A percentile compares a stretch with the other conserved stretches of the same genome.
These are phyloP conservation scores for Phytophthora tentaculata DNA, from an alignment of 352 stramenopile genomes.

Conservation along the genomic window DNA sequence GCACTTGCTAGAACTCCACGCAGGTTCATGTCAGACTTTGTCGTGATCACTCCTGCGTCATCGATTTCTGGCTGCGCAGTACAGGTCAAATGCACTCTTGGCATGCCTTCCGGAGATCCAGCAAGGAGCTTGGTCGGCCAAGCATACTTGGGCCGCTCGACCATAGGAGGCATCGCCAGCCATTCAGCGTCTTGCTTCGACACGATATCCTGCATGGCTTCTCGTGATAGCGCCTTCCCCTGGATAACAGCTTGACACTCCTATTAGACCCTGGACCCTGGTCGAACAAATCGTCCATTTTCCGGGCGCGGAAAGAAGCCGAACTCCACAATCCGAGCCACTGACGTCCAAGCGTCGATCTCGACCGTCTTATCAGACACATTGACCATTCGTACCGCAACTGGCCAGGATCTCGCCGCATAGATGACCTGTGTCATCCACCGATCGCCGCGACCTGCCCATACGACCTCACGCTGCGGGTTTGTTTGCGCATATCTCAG, in stretches of 20 bases:
- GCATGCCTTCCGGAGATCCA: not conserved
- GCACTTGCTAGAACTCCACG: too few species aligned
- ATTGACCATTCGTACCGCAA: not conserved
- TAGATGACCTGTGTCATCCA: not conserved
- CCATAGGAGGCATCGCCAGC: not conserved
- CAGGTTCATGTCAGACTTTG: too few species aligned
- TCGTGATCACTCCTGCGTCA: too few species aligned
- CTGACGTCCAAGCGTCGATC: not conserved
- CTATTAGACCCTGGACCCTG: not conserved
- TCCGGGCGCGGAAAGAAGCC: not conserved
- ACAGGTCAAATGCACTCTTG: too few species aligned
- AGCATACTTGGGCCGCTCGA: not conserved
- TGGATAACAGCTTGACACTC: not conserved
- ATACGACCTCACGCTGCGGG: not conserved
- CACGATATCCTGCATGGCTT: not conserved
- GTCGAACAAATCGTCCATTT: not conserved
- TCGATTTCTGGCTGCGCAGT: too few species aligned
- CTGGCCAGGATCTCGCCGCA: not conserved
- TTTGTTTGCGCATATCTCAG: not conserved
- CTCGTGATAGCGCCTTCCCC: not conserved
- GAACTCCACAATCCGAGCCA: not conserved
- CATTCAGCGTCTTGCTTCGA: not conserved
- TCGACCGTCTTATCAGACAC: not conserved
- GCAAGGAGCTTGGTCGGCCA: not conserved
- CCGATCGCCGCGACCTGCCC: not conserved